phyloP scores from a whole-genome alignment of 192 early-diverging fungal species.

The Backusella australiensis region DNA sequence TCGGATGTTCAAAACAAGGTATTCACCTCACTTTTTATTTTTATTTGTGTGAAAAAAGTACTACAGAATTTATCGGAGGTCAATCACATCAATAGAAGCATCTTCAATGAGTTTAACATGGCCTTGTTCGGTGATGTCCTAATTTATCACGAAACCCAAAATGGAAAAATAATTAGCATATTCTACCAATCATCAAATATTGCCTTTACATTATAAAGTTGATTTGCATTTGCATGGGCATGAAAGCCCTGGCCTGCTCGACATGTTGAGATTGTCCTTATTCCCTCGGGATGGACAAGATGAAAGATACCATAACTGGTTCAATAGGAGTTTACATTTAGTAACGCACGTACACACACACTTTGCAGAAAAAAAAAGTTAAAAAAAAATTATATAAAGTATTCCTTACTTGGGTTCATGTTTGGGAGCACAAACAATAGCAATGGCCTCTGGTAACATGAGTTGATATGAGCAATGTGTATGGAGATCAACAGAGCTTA shows the following conservation, averaged over 20 bases:
- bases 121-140: neutral
- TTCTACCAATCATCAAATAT: neutral
- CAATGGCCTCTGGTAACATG: slow-evolving; percentile 90
- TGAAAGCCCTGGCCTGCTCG: neutral
- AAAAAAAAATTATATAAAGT: neutral
- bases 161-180: neutral
- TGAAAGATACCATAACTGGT: neutral
- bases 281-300: neutral
- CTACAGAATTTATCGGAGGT: neutral
- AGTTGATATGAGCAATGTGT: slow-evolving; percentile 90
- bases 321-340: neutral
- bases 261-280: neutral
- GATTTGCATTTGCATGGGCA: neutral
- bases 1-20: neutral
- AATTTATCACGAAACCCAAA: neutral
- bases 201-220: neutral
- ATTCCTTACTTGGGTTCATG: slow-evolving; percentile 55
- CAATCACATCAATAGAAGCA: neutral
- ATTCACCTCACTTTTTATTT: neutral
- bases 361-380: neutral
- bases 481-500: slow-evolving; percentile 90
- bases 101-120: neutral
- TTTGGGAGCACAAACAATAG: slow-evolving; percentile 83
- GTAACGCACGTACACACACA: neutral
- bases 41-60: neutral